Conservation (phyloP, 805 yeast species). For the Saccharomycopsis javanensis region DNA sequence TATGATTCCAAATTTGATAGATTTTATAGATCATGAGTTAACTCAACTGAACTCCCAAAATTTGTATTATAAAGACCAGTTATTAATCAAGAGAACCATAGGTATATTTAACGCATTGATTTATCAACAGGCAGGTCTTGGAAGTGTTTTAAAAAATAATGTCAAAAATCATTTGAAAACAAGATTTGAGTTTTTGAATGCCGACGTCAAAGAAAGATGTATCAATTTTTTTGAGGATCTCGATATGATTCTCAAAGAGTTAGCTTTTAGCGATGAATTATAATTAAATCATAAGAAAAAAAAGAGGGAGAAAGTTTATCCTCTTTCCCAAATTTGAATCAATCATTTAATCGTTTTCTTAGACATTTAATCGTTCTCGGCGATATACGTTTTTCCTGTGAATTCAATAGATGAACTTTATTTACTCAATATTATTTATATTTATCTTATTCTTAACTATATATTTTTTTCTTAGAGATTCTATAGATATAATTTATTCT, state of each 20-base stretch:
- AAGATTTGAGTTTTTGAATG: constrained; percentile 7
- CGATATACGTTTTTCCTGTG: too few species aligned
- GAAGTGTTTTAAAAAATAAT: background rate
- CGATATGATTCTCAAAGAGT: constrained; percentile 3
- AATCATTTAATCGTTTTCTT: too few species aligned
- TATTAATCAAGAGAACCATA: constrained; percentile 15
- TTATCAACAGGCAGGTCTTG: constrained; percentile 11
- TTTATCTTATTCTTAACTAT: too few species aligned
- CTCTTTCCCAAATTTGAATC: too few species aligned
- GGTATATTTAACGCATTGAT: constrained; percentile 15
- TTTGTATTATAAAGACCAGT: constrained; percentile 3
- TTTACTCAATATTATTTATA: too few species aligned
- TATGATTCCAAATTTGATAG: background rate
- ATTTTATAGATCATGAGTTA: constrained; percentile 8
- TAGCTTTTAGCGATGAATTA: constrained; percentile 2
- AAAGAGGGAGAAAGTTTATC: too few species aligned
- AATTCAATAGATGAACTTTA: too few species aligned
- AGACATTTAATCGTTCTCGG: too few species aligned
- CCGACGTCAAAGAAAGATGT: constrained; percentile 15
- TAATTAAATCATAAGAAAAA: too few species aligned
- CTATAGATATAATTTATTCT: too few species aligned
- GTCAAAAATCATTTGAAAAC: constrained; percentile 7
- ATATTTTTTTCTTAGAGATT: too few species aligned
- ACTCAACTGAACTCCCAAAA: background rate
- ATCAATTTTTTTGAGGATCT: constrained; percentile 12